Conservation (phyloP, 1,284 basidiomycete genomes). For the Boletus albobrunnescens region DNA sequence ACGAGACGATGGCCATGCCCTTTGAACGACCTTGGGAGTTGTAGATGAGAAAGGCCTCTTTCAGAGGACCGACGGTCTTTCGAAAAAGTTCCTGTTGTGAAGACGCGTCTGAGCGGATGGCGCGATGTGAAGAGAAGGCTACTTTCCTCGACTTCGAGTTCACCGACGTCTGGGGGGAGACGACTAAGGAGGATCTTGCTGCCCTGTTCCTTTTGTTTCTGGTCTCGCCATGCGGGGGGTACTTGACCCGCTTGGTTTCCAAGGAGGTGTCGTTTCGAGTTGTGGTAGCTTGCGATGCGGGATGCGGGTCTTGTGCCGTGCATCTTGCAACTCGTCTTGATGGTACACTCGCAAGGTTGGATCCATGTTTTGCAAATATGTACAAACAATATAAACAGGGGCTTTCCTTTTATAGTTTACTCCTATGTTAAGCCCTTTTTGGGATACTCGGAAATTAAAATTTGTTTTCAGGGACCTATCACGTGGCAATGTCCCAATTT, state of each 20-base stretch:
- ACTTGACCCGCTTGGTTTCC: conserved; percentile 52
- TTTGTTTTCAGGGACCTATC: no score
- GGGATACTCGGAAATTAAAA: not conserved
- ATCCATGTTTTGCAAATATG: conserved; percentile 10
- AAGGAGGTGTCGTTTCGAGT: conserved; percentile 52
- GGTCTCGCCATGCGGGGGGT: conserved; percentile 57
- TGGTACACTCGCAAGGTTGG: no score
- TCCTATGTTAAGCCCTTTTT: not conserved
- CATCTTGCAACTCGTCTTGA: no score
- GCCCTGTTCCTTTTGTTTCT: conserved; percentile 39
- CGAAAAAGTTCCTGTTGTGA: conserved; percentile 58
- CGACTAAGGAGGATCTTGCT: conserved; percentile 69
- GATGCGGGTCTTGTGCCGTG: conserved; percentile 16
- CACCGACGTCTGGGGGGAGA: conserved; percentile 65
- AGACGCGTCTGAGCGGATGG: conserved; percentile 7
- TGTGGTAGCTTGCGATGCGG: conserved; percentile 49
- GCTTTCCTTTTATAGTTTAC: not conserved
- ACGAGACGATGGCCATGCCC: conserved; percentile 70
- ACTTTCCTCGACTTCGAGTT: conserved; percentile 65
- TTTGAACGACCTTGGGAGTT: conserved; percentile 68
- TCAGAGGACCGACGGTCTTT: conserved; percentile 70
- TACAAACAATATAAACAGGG: conserved; percentile 8
- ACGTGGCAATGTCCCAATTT: not conserved
- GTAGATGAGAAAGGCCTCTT: conserved; percentile 64
- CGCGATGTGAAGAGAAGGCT: not conserved